phyloP scores from a whole-genome alignment of 1,284 basidiomycete genomes.

The Cryptococcus depauperatus region DNA sequence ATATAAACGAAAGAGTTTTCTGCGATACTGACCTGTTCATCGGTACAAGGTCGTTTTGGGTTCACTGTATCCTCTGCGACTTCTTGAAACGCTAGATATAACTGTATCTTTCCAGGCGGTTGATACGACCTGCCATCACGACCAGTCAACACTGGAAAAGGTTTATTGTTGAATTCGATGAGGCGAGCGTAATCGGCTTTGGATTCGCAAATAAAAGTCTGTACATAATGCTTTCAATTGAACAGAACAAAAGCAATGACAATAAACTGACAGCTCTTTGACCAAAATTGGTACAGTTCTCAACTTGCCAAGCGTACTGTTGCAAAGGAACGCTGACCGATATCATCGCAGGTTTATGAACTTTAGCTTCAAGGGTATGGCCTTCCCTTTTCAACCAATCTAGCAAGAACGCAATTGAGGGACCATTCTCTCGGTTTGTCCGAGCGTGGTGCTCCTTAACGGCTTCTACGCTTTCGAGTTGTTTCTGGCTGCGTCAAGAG shows the following conservation, averaged over 20 bases:
- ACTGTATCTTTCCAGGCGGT: conserved; percentile 13
- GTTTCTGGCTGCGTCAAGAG: conserved; percentile 49
- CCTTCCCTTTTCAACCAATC: conserved; percentile 68
- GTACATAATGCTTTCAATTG: neutral
- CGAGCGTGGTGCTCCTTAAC: conserved; percentile 38
- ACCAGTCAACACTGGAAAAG: conserved; percentile 1
- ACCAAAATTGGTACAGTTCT: conserved; percentile 57
- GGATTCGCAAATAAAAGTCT: conserved; percentile 48
- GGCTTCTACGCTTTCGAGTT: conserved; percentile 55
- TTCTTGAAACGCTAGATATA: conserved; percentile 22
- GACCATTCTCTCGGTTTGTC: neutral
- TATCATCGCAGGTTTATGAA: conserved; percentile 77
- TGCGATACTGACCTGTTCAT: conserved; percentile 12
- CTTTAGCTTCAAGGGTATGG: conserved; percentile 62
- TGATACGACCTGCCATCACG: no score
- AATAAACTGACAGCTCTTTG: conserved; percentile 61
- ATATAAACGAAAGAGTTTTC: neutral
- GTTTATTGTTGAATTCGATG: conserved; percentile 59
- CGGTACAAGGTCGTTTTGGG: conserved; percentile 16
- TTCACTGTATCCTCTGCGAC: conserved; percentile 26
- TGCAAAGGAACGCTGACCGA: conserved; percentile 63
- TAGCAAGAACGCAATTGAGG: conserved; percentile 53
- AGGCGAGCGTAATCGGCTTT: conserved; percentile 71
- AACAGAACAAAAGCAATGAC: neutral
- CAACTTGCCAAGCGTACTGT: conserved; percentile 61